These are phyloP conservation scores for Botrytis hyacinthi DNA, from an alignment of 2,329 filamentous ascomycete species.

Conservation along the genomic window DNA sequence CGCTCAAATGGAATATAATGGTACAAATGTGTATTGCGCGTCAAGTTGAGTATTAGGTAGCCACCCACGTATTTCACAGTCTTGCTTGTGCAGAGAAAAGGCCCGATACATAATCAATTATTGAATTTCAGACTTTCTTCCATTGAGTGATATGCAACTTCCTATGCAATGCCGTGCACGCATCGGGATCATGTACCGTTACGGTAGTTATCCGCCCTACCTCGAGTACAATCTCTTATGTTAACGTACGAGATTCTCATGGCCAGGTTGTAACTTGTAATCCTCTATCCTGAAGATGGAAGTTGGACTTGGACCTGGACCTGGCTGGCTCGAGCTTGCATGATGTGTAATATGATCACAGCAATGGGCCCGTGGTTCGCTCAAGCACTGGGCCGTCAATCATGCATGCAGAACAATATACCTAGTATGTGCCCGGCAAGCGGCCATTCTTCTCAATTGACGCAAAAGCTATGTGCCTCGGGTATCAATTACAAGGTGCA, in stretches of 20 bases:
- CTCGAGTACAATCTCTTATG: not conserved
- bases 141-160: not conserved
- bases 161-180: not conserved
- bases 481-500: not conserved
- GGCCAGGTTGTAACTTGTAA: not conserved
- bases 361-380: not conserved
- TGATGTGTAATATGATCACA: not conserved
- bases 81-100: not conserved
- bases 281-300: not conserved
- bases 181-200: not conserved
- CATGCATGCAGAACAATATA: conserved; percentile 1
- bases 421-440: not conserved
- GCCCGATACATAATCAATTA: not conserved
- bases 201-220: not conserved
- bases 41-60: not conserved
- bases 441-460: not conserved
- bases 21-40: not conserved
- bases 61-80: not conserved
- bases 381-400: not conserved
- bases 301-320: not conserved
- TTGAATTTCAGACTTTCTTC: not conserved
- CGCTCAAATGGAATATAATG: not conserved
- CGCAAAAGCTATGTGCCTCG: not conserved
- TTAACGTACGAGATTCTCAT: not conserved
- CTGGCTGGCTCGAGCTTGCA: not conserved